Conservation (phyloP, 139 green algal genomes). For the Ettlia oleoabundans region DNA sequence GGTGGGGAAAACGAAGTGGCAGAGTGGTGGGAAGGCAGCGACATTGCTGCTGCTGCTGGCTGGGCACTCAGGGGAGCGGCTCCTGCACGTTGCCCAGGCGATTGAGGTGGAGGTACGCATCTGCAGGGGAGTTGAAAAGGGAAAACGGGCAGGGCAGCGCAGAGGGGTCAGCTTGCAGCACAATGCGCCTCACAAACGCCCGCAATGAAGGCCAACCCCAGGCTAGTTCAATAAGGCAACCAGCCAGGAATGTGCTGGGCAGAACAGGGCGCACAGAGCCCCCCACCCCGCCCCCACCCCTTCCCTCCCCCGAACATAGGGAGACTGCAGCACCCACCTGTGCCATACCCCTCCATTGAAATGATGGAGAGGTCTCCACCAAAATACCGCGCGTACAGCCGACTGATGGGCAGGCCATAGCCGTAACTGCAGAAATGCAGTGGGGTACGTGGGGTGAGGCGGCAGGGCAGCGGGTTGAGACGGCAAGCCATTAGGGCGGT, state of each 20-base stretch:
- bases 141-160: too few relatives aligned
- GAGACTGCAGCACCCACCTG: constrained; percentile 35
- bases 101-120: constrained; percentile 98
- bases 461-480: too few relatives aligned
- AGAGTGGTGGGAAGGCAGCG: too few relatives aligned
- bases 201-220: too few relatives aligned
- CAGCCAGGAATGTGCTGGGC: too few relatives aligned
- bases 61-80: constrained; percentile 90
- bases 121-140: constrained; percentile 33
- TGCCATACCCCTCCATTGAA: constrained; percentile 98
- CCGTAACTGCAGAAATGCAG: constrained; percentile 74
- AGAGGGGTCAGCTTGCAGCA: not conserved
- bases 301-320: not conserved
- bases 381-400: constrained; percentile 96
- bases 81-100: constrained; percentile 94
- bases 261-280: too few relatives aligned
- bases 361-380: constrained; percentile 96
- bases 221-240: too few relatives aligned
- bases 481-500: too few relatives aligned
- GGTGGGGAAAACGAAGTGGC: too few relatives aligned
- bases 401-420: constrained; percentile 93
- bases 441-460: too few relatives aligned
- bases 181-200: too few relatives aligned
- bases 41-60: too few relatives aligned
- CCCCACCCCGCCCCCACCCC: not conserved